Base-by-base conservation (phyloP, 371 early-diverging fungal genomes). In the Mucor indicus region DNA sequence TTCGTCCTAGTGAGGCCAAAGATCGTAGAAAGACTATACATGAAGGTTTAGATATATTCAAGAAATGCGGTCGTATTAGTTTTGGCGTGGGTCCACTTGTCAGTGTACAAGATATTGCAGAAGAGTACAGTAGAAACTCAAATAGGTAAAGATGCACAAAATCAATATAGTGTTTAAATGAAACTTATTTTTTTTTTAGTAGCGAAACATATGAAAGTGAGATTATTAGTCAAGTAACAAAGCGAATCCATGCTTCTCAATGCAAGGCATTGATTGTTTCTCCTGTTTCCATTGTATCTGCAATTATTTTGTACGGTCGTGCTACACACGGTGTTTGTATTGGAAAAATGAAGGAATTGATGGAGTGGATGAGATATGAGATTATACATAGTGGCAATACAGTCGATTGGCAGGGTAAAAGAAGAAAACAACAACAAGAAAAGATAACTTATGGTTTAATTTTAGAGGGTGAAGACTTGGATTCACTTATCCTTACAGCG, bases 311-410 rank as follows among this genome's bases (percentile, higher is more conserved):
- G 2, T 72, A 72, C 45, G 77, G 77, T 13, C 60, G 77, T 42
- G 66, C 70, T 1, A 67, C 67, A 3, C 68, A 70, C 13, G 77
- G 77, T 46, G 72, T 76, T 0, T 64, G 49, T 27, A 38, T 61
- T 44, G 70, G 70, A 29, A 75, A 75, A 53, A 63, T 75, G 13
- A 72, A 72, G 48, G 76, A 75, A 16, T 38, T 72, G 25, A 57
- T 62, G 45, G 66, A 60, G 29, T 75, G 76, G 76, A 50, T 75
- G 4, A 55, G 58, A n/a, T 31, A 43, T 21, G 72, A 72, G 40
- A 48, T 64, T 11, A 58, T 57, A 1, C 33, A 56, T 12, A 50
- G 41, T 30, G 62, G 58, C 1, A 60, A 57, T 27, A 44, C 53
- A 8, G 32, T 69, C 33, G 72, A 72, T 23, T 76, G 68, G 70